A percentile compares a stretch with the other conserved stretches of the same genome.
phyloP scores from a whole-genome alignment of 805 yeast genomes.

The Ogataea sp. region DNA sequence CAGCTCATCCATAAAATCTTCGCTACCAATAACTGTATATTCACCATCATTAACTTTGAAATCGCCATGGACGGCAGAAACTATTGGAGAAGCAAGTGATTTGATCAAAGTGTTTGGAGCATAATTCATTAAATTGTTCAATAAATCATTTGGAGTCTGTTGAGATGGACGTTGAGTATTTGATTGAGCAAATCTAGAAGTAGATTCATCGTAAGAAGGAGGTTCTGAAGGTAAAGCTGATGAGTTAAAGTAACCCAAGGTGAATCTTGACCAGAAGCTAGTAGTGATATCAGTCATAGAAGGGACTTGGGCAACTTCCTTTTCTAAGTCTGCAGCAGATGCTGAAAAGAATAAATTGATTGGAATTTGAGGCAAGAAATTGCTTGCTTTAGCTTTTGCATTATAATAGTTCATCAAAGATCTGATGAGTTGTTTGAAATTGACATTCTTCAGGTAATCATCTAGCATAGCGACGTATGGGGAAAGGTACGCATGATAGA shows the following conservation, averaged over 20 bases:
- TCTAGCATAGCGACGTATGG: constrained; percentile 1
- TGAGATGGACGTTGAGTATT: background rate
- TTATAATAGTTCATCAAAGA: constrained; percentile 3
- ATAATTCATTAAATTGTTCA: background rate
- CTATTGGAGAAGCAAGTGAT: constrained; percentile 1
- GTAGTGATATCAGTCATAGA: background rate
- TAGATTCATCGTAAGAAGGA: background rate
- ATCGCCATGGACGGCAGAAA: background rate
- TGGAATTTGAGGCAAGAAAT: constrained; percentile 3
- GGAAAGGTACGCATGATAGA: constrained; percentile 6
- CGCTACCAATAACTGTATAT: constrained; percentile 37
- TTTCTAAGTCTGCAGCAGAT: background rate
- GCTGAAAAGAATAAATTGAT: background rate
- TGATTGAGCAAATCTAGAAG: background rate
- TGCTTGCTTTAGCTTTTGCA: background rate
- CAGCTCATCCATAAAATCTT: constrained; percentile 11
- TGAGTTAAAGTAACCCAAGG: too few species aligned
- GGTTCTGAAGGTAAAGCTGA: background rate
- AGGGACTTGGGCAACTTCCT: background rate
- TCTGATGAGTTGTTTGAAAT: constrained; percentile 6
- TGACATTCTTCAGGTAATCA: constrained; percentile 4
- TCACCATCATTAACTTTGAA: constrained; percentile 6
- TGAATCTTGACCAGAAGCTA: background rate
- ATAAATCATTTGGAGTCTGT: background rate
- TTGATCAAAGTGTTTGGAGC: background rate